Evolutionary conservation across 495 filamentous ascomycete genomes (phyloP), one percentile per base, ranked within the genome.

Genomic region (Daldinia grandis): DNA sequence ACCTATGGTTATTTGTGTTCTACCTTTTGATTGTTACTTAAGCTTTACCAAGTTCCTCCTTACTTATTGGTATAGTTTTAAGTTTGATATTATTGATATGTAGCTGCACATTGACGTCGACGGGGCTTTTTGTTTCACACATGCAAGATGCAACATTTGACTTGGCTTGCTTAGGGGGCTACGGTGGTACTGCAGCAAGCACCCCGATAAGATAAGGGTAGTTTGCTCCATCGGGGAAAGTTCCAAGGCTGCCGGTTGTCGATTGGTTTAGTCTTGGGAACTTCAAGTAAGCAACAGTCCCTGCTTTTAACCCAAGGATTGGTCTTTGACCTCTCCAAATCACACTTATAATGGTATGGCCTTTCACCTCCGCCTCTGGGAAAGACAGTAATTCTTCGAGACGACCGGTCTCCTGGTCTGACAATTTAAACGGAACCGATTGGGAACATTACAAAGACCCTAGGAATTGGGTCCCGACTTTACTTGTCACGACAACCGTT

Each of bases 381-480:
- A 67, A 74, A 59, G 68, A 72, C 37, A 60, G 69, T 56, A 67
- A 56, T 24, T 55, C 68, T 50, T 62, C 75, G 57, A 82, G 79
- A 71, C 69, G 70, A 19, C 71, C 78, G 59, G 75, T 84, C 38
- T 76, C 81, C 7, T 89, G 87, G 86, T 74, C 77, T 17, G 80
- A 87, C 35, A 81, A 75, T 51, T 77, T 88, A 51, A 87, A 86
- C 65, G 75, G 72, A 30, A 85, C 82, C 47, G 84, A 92, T 76
- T 94, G 91, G 89, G 69, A 81, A 14, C 88, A 90, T 61, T 93
- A 91, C 78, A 85, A 83, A 58, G 86, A 90, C 66, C 85, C 89
- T 0, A 79, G 87, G 59, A 91, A 87, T 57, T 79, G 94, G 71
- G 74, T 92, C 19, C 86, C 91, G 5, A 89, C 90, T 1, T 61